These are phyloP conservation scores for Chrysoporthe deuterocubensis DNA, from an alignment of 2,329 filamentous ascomycete genomes.

Conservation along the genomic window DNA sequence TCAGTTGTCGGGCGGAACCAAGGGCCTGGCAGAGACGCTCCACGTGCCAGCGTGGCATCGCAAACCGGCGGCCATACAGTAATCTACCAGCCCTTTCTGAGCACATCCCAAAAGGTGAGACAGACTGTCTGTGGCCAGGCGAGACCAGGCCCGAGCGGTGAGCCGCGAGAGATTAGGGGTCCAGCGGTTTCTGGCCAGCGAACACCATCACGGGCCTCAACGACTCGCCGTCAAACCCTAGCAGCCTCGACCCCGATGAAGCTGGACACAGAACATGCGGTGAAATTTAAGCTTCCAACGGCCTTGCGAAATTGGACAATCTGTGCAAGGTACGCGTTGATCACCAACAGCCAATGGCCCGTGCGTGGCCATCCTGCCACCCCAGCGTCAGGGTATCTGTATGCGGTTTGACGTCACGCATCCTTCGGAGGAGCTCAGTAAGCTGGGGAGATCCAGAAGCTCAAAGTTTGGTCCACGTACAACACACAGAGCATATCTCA, in stretches of 20 bases:
- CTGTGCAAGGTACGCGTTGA: background rate
- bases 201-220: conserved; percentile 22
- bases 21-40: background rate
- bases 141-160: conserved; percentile 23
- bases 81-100: background rate
- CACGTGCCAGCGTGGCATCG: conserved; percentile 17
- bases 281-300: conserved; percentile 4
- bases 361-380: conserved; percentile 2
- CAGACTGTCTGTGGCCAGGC: background rate
- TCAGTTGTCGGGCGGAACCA: background rate
- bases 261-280: background rate
- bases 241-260: background rate
- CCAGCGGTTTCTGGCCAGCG: conserved; percentile 6
- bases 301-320: background rate
- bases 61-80: background rate
- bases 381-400: background rate
- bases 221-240: conserved; percentile 19
- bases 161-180: conserved; percentile 10
- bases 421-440: background rate
- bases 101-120: background rate
- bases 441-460: background rate
- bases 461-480: background rate
- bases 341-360: conserved; percentile 3
- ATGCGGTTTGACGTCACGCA: conserved; percentile 27
- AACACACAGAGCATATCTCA: conserved; percentile 5